Evolutionary conservation across 148 eudicot genomes (phyloP).

Genomic region (Rhododendron vialii): DNA sequence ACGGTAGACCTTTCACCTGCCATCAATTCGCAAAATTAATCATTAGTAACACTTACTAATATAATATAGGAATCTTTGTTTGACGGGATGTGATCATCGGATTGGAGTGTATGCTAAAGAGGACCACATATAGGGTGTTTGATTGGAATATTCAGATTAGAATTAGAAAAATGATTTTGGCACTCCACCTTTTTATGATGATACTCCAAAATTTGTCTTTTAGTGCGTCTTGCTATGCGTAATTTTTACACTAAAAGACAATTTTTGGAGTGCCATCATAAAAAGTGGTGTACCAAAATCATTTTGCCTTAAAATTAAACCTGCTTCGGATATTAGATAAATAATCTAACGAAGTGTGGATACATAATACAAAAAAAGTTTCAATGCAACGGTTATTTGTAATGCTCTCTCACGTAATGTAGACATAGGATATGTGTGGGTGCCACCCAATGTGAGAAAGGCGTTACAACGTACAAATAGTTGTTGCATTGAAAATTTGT

Average conservation of each 20-base stretch:
- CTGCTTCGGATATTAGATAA: background rate
- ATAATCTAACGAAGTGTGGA: background rate
- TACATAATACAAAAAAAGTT: no score
- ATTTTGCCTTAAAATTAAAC: background rate
- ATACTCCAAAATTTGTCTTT: no score
- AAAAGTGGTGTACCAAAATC: no score
- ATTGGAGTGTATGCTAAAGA: background rate
- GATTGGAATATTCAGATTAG: background rate
- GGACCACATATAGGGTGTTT: background rate
- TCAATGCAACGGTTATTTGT: no score
- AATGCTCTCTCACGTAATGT: no score
- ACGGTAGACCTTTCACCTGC: constrained; percentile 73
- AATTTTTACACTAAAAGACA: no score
- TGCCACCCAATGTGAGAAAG: no score
- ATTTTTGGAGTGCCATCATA: no score
- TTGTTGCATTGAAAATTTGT: background rate
- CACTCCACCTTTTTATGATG: no score
- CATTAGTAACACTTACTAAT: background rate
- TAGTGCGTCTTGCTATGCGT: no score
- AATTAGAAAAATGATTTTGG: background rate
- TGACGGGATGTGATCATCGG: background rate
- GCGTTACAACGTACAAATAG: no score
- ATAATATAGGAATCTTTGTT: background rate
- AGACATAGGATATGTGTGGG: no score
- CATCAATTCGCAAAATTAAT: background rate